Evolutionary conservation across 768 basidiomycete genomes (phyloP).

Genomic region (Neoboletus brunneissimus): DNA sequence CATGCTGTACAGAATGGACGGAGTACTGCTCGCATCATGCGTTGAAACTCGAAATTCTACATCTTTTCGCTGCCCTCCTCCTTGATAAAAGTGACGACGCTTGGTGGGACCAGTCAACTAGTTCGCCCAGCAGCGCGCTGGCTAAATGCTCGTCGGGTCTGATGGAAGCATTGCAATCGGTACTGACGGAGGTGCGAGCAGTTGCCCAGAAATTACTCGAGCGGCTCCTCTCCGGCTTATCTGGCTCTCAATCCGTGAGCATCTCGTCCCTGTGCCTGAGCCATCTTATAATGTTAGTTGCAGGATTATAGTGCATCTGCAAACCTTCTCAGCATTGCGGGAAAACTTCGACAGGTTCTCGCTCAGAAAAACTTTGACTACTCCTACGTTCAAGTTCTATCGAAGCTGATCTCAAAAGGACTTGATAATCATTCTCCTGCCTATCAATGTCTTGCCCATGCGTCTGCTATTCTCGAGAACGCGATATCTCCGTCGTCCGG

Average conservation of each 20-base stretch:
- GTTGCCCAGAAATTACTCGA: conserved; percentile 20
- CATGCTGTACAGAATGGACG: conserved; percentile 24
- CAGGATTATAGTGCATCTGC: conserved; percentile 33
- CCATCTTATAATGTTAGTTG: conserved; percentile 15
- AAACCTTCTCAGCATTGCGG: conserved; percentile 38
- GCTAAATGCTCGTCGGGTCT: conserved; percentile 11
- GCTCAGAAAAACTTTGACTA: conserved; percentile 52
- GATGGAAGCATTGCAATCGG: conserved; percentile 19
- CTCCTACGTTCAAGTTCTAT: conserved; percentile 60
- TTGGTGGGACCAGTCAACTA: not conserved
- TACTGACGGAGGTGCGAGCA: conserved; percentile 21
- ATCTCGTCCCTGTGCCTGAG: not conserved
- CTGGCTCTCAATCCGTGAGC: conserved; percentile 25
- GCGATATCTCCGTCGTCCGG: conserved; percentile 65
- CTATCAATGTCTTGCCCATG: conserved; percentile 34
- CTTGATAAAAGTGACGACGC: conserved; percentile 33
- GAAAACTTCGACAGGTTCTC: conserved; percentile 45
- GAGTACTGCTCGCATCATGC: conserved; percentile 30
- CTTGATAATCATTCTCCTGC: conserved; percentile 35
- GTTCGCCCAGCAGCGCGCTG: not conserved
- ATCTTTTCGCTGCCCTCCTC: conserved; percentile 41
- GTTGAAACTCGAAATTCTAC: conserved; percentile 41
- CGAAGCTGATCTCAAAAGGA: conserved; percentile 48
- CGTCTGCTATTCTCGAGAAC: conserved; percentile 41
- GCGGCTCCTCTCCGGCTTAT: conserved; percentile 15